Evolutionary conservation across 768 basidiomycete species (phyloP), one percentile per base, ranked within the genome.

Genomic region (Clavulina sp.): DNA sequence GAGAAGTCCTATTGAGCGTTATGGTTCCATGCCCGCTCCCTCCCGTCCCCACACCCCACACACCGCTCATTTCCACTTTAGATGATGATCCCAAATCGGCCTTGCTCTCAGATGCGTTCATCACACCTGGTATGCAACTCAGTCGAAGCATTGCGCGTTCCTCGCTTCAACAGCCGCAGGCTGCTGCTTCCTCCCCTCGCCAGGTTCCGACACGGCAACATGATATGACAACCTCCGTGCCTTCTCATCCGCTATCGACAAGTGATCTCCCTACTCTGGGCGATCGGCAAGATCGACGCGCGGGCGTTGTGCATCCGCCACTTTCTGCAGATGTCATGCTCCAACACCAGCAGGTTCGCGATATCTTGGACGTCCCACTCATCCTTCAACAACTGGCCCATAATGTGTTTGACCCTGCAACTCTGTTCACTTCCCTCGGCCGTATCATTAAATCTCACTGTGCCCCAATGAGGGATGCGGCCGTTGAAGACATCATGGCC

Each of bases 391-490:
- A 92, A 66, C 75, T 89, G 58, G 72, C 70, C 50, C 80, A 80
- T 56, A 73, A 75, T 31, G 67, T 84, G 5, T 88, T 86, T 61
- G 84, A 89, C 66, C 77, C 84, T 24, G 74, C 78, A 4, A 77
- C 77, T 6, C 71, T 92, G 44, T 88, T 93, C 66, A 62, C 71
- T 43, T 76, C 78, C 54, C 79, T 95, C 54, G 88, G 86, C 13
- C 70, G 75, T 56, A 81, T 82, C 18, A 73, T 93, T 56, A 87
- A 92, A 64, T 77, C 78, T 32, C 89, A 95, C 59, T 93, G 91
- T 56, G 91, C 91, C 4, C 91, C 91, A 13, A 91, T 93, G 80
- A 72, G 91, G 32, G 91, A 95, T 65, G 73, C 69, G 13, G 74
- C 78, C 41, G 81, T 95, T 26, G 84, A 89, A 60, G 73, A 72